These are phyloP conservation scores for Afroboletus lepidellus DNA, from an alignment of 1,284 basidiomycete species.

Conservation along the genomic window DNA sequence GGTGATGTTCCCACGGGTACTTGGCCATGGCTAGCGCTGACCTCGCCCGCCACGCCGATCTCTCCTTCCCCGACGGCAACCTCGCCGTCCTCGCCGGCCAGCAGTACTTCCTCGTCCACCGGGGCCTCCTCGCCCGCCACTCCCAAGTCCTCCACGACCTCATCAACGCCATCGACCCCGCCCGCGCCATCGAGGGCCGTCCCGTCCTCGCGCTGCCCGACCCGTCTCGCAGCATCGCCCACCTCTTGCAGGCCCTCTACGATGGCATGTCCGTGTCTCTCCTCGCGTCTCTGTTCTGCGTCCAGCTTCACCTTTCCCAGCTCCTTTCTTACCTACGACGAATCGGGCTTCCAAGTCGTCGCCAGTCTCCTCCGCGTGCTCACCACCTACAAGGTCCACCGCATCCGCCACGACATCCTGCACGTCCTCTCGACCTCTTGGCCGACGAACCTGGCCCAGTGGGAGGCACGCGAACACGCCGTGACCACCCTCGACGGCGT, in stretches of 20 bases:
- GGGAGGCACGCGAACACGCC: slow-evolving; percentile 61
- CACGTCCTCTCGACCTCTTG: slow-evolving; percentile 49
- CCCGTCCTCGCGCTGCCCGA: slow-evolving; percentile 54
- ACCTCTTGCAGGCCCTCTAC: slow-evolving; percentile 59
- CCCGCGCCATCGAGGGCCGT: slow-evolving; percentile 47
- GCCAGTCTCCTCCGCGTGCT: slow-evolving; percentile 59
- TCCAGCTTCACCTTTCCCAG: slow-evolving; percentile 23
- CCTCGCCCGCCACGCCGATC: slow-evolving; percentile 45
- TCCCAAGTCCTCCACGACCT: slow-evolving; percentile 47
- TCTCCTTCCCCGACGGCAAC: slow-evolving; percentile 69
- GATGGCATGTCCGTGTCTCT: slow-evolving; percentile 51
- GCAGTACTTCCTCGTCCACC: slow-evolving; percentile 66
- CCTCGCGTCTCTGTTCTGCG: neutral
- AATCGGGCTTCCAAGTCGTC: slow-evolving; percentile 47
- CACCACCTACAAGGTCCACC: slow-evolving; percentile 57
- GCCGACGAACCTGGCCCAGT: slow-evolving; percentile 56
- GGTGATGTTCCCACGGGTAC: slow-evolving; percentile 23
- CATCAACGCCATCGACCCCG: slow-evolving; percentile 33
- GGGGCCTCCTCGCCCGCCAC: slow-evolving; percentile 60
- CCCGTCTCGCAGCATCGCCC: slow-evolving; percentile 48
- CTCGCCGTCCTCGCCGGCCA: slow-evolving; percentile 54
- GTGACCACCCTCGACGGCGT: slow-evolving; percentile 47
- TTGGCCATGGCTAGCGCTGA: slow-evolving; percentile 15
- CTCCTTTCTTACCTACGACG: slow-evolving; percentile 43
- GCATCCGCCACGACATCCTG: slow-evolving; percentile 54